phyloP scores from a whole-genome alignment of 306 rosid genomes.

The Cicer cuneatum region DNA sequence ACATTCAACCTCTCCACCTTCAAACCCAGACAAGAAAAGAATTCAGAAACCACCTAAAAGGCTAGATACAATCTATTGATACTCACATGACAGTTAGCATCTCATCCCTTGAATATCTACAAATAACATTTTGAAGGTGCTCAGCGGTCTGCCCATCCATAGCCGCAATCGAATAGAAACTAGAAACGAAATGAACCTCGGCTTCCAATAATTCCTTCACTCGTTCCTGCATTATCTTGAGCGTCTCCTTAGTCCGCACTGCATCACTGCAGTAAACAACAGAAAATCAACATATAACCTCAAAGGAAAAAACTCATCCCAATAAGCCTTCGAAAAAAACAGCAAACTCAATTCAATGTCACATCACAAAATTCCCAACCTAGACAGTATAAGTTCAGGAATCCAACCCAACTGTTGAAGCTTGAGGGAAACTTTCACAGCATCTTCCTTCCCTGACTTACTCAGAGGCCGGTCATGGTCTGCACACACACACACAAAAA shows the following conservation, averaged over 20 bases:
- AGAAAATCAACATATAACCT: slow-evolving; percentile 39
- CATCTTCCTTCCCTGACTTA: slow-evolving; percentile 78
- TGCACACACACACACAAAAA: slow-evolving; percentile 32
- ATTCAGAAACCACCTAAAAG: slow-evolving; percentile 23
- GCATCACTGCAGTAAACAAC: slow-evolving; percentile 73
- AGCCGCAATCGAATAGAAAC: slow-evolving; percentile 95
- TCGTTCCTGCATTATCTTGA: slow-evolving; percentile 82
- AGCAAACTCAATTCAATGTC: slow-evolving; percentile 25
- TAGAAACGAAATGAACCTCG: slow-evolving; percentile 82
- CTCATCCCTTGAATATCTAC: slow-evolving; percentile 78
- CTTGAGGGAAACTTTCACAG: slow-evolving; percentile 67
- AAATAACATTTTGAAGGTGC: slow-evolving; percentile 82
- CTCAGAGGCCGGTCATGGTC: slow-evolving; percentile 97
- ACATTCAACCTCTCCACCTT: slow-evolving; percentile 16
- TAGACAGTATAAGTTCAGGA: slow-evolving; percentile 88
- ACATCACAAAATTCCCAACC: slow-evolving; percentile 58
- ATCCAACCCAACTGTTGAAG: slow-evolving; percentile 89
- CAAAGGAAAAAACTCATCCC: not conserved
- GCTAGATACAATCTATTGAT: slow-evolving; percentile 18
- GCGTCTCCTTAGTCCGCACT: slow-evolving; percentile 81
- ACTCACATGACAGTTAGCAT: slow-evolving; percentile 85
- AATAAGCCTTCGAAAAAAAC: not conserved
- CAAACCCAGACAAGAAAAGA: not conserved
- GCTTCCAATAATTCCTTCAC: slow-evolving; percentile 72
- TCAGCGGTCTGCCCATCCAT: slow-evolving; percentile 99